Base-by-base conservation (phyloP, 441 rosid genomes). In the Macaranga tanarius region DNA sequence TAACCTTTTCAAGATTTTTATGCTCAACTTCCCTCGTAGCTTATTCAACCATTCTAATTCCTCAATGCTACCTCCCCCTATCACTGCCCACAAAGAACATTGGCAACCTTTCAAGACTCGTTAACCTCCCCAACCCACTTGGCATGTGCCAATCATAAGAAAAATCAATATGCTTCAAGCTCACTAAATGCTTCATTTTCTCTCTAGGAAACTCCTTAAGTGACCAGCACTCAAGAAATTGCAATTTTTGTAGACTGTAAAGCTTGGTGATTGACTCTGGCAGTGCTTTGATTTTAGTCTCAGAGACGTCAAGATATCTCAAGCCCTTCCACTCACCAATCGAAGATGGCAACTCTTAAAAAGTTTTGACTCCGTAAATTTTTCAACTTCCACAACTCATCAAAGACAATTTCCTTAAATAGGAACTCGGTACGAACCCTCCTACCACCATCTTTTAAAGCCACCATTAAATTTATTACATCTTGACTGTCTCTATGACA, bases 321-420 rank as follows among this genome's bases (percentile, higher is more conserved):
- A n/a, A n/a, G n/a, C n/a, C n/a, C n/a, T n/a, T n/a, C n/a, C n/a
- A 81, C 50, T 42, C 59, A 25, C 61, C 47, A 31, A 81, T 59
- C 7, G 71, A 67, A 10, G 1, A 10, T 0, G 81, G 52, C 70
- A 75, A 54, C 19, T 17, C 58, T 5, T 23, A 0, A 12, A 81
- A 80, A 25, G 15, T 45, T 45, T 16, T 80, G 67, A 20, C 67
- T 70, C 13, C 81, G 79, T 19, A 83, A 66, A 10, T 76, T 55
- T 60, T 52, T 60, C 25, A 79, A 67, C 12, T 48, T 56, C 58
- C 47, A 22, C 19, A 70, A 25, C 23, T 31, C 20, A 5, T 25
- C 2, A 28, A 61, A 23, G 34, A 31, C 40, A 50, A 26, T 15
- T 62, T 22, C 17, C 2, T 34, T 40, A 2, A 44, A 55, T 31